Percentiles rank a stretch among this genome's conserved stretches.
Evolutionary conservation across 2,329 filamentous ascomycete genomes (phyloP).

Genomic region (Golovinomyces cichoracearum): DNA sequence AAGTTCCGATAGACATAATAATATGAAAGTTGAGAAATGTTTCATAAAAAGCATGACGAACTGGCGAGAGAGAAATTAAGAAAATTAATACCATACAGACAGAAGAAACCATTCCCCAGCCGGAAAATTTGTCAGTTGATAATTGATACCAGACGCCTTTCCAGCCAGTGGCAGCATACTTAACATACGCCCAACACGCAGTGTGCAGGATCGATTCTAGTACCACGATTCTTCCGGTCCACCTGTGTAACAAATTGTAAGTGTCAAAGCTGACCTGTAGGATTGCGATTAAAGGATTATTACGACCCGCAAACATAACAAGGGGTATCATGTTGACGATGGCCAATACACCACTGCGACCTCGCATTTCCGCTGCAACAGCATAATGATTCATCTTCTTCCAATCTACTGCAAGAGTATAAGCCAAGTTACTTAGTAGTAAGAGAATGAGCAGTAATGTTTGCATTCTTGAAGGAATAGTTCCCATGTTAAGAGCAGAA

Average conservation of each 20-base stretch:
- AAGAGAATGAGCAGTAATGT: conserved; percentile 30
- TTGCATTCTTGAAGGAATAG: conserved; percentile 39
- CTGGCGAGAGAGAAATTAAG: conserved; percentile 45
- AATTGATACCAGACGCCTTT: conserved; percentile 28
- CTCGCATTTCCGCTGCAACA: conserved; percentile 26
- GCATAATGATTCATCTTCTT: conserved; percentile 29
- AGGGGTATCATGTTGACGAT: conserved; percentile 52
- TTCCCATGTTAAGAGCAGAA: conserved; percentile 32
- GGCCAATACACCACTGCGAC: conserved; percentile 40
- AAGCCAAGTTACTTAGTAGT: conserved; percentile 32
- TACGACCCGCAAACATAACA: conserved; percentile 44
- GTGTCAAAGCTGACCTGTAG: conserved; percentile 54
- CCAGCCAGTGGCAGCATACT: conserved; percentile 38
- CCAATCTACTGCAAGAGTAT: conserved; percentile 38
- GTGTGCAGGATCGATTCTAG: conserved; percentile 45
- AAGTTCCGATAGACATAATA: conserved; percentile 37
- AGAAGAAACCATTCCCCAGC: conserved; percentile 33
- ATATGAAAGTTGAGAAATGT: conserved; percentile 80
- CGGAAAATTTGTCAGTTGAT: conserved; percentile 33
- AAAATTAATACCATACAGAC: conserved; percentile 38
- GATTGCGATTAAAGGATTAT: conserved; percentile 47
- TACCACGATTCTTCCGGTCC: conserved; percentile 51
- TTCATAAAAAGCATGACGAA: conserved; percentile 91
- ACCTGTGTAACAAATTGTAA: conserved; percentile 53
- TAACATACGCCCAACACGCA: conserved; percentile 47